phyloP scores from a whole-genome alignment of 176 grass and related monocot species.

The Musa acuminata region DNA sequence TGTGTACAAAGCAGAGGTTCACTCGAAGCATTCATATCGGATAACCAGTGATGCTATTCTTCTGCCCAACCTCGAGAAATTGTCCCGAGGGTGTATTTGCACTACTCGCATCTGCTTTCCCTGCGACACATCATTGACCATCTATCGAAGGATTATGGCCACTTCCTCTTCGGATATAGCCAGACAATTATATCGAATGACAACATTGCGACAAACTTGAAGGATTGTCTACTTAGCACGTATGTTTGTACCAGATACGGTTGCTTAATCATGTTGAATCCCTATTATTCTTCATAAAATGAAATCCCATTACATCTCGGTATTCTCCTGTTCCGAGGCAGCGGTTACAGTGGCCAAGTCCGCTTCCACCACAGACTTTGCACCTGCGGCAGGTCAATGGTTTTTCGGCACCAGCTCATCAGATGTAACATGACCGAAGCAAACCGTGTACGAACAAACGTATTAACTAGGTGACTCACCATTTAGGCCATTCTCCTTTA shows the following conservation, averaged over 20 bases:
- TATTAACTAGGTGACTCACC: slow-evolving; percentile 26
- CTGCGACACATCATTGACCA: not conserved
- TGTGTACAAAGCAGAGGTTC: too few species aligned
- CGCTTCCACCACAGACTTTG: slow-evolving; percentile 50
- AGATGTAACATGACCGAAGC: not conserved
- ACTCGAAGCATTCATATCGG: not conserved
- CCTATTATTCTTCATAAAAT: slow-evolving; percentile 30
- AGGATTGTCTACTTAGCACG: too few species aligned
- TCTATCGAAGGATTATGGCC: too few species aligned
- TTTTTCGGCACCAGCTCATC: not conserved
- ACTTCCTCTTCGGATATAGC: too few species aligned
- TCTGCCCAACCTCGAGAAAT: too few species aligned
- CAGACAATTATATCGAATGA: too few species aligned
- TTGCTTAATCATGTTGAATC: not conserved
- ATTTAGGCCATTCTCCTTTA: slow-evolving; percentile 66
- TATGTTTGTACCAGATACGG: not conserved
- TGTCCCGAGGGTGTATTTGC: too few species aligned
- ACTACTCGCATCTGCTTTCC: not conserved
- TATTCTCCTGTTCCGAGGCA: slow-evolving; percentile 73
- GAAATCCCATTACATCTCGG: slow-evolving; percentile 67
- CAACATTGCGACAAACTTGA: too few species aligned
- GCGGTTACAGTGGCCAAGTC: slow-evolving; percentile 45
- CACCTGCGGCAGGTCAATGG: slow-evolving; percentile 37
- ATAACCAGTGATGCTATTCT: not conserved
- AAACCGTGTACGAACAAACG: not conserved